Percentiles rank a stretch among this genome's conserved stretches.
Evolutionary conservation across 257 asterid species (phyloP).

Genomic region (Solanum tarijense): DNA sequence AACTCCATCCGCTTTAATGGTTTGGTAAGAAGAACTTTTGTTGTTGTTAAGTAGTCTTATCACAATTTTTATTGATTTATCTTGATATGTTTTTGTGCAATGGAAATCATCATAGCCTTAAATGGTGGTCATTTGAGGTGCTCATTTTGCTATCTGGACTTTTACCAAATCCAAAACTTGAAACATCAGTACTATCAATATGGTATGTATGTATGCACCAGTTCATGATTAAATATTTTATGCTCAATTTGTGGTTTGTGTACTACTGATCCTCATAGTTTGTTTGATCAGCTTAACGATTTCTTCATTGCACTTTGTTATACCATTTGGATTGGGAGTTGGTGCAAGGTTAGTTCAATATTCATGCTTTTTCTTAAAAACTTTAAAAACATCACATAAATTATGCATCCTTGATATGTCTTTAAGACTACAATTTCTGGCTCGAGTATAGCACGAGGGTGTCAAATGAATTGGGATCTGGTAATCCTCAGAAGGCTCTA

Average conservation of each 20-base stretch:
- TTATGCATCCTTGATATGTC: background rate
- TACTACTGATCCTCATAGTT: background rate
- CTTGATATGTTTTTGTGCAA: background rate
- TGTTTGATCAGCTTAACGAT: constrained; percentile 37
- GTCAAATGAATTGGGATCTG: constrained; percentile 61
- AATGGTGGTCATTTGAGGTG: constrained; percentile 64
- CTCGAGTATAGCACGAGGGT: constrained; percentile 33
- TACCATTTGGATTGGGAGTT: constrained; percentile 45
- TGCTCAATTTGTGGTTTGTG: background rate
- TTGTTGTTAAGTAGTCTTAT: background rate
- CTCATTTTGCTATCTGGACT: constrained; percentile 45
- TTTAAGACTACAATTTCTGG: background rate
- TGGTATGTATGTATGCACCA: constrained; percentile 24
- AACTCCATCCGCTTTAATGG: constrained; percentile 54
- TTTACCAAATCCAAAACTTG: constrained; percentile 53
- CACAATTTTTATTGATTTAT: background rate
- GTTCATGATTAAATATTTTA: background rate
- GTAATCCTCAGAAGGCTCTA: constrained; percentile 36
- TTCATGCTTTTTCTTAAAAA: background rate
- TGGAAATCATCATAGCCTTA: constrained; percentile 25
- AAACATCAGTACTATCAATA: constrained; percentile 55
- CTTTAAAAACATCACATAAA: background rate
- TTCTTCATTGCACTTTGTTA: constrained; percentile 30
- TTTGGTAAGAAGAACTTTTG: constrained; percentile 28
- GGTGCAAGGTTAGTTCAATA: constrained; percentile 40